Evolutionary conservation across 306 rosid species (phyloP).

Genomic region (Prunus persica): DNA sequence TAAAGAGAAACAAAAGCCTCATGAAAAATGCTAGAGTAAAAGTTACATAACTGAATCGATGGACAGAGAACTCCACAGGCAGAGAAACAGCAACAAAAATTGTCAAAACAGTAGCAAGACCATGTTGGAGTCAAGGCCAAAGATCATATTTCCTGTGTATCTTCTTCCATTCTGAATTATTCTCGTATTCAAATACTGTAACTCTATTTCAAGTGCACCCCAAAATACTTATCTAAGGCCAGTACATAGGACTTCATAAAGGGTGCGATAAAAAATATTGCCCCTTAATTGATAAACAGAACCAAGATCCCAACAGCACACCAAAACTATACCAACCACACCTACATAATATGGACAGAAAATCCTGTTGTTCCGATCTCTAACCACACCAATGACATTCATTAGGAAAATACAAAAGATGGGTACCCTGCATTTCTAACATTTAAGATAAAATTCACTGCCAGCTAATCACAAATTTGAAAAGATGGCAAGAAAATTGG

Average conservation of each 20-base stretch:
- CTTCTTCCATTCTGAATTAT: no score
- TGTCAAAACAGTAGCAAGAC: constrained; percentile 37
- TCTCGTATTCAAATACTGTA: no score
- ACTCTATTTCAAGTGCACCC: no score
- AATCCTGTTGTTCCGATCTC: constrained; percentile 10
- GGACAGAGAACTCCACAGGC: constrained; percentile 88
- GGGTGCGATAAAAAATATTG: neutral
- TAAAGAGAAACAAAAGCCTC: neutral
- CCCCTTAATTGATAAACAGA: constrained; percentile 5
- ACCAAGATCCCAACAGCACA: neutral
- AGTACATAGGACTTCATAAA: neutral
- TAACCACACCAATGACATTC: neutral
- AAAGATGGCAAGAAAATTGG: no score
- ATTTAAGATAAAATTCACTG: neutral
- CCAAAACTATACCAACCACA: constrained; percentile 6
- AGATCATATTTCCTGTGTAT: no score
- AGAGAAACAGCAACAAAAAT: constrained; percentile 84
- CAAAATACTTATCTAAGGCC: no score
- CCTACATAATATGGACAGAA: constrained; percentile 7
- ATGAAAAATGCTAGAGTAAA: neutral
- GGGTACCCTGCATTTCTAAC: neutral
- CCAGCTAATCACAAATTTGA: constrained; percentile 14
- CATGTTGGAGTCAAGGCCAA: no score
- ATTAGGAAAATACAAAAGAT: neutral
- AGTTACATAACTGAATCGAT: constrained; percentile 55